phyloP scores from a whole-genome alignment of 2,329 filamentous ascomycete species.

The Fusarium sp. region DNA sequence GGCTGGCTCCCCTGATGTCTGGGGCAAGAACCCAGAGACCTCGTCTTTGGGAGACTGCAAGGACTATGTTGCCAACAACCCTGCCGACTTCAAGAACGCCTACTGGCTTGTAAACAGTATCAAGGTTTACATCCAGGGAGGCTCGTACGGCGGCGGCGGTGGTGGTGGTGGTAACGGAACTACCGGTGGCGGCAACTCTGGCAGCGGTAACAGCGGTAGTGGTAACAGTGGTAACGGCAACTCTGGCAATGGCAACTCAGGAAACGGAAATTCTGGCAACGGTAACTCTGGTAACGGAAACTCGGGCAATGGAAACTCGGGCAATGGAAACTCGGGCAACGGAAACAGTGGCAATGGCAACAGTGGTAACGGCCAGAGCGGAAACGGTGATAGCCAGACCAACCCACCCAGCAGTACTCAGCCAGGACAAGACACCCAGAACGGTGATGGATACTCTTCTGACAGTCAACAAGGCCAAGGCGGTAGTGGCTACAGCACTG shows the following conservation, averaged over 20 bases:
- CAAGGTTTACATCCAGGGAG: slow-evolving; percentile 62
- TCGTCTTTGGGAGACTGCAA: slow-evolving; percentile 72
- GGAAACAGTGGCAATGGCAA: slow-evolving; percentile 7
- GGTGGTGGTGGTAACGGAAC: background rate
- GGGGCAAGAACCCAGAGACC: slow-evolving; percentile 67
- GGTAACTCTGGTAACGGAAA: background rate
- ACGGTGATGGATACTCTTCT: background rate
- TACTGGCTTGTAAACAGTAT: slow-evolving; percentile 82
- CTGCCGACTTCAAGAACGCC: slow-evolving; percentile 73
- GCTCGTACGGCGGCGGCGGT: background rate
- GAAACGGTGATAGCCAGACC: background rate
- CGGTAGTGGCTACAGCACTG: background rate
- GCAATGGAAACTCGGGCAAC: background rate
- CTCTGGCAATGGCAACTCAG: background rate
- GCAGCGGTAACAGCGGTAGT: background rate
- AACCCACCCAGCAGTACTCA: background rate
- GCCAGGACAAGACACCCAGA: background rate
- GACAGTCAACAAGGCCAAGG: background rate
- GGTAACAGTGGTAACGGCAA: background rate
- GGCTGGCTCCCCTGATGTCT: slow-evolving; percentile 73
- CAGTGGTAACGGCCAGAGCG: background rate
- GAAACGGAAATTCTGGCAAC: background rate
- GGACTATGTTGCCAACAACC: slow-evolving; percentile 76
- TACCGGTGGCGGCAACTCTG: background rate
- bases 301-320: background rate